Conservation (phyloP, 208 protist genomes). For the Crithidia mellificae region DNA sequence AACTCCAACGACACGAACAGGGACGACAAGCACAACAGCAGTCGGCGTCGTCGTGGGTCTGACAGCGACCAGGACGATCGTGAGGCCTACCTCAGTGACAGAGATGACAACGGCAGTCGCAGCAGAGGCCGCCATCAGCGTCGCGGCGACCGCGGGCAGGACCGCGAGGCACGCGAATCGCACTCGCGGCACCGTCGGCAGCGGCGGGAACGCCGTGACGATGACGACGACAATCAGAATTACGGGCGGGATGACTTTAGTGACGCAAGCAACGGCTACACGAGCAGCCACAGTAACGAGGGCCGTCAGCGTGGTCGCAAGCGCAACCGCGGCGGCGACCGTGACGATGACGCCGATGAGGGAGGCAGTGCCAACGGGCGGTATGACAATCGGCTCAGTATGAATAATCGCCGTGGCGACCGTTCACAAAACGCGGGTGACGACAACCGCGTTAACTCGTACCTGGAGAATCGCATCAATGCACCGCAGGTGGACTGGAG, state of each 20-base stretch:
- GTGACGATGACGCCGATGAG: conserved; percentile 4
- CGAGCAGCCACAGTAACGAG: background rate
- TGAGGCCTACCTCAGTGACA: too few relatives aligned
- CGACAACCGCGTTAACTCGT: background rate
- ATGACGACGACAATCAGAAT: background rate
- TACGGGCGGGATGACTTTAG: background rate
- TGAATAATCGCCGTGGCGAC: background rate
- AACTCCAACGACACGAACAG: background rate
- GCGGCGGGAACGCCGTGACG: background rate
- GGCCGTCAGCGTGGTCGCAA: conserved; percentile 7
- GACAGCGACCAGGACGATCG: background rate
- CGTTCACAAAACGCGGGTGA: background rate
- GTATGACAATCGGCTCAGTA: background rate
- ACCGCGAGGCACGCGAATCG: background rate
- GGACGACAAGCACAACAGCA: too few relatives aligned
- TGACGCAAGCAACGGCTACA: background rate
- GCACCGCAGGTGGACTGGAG: conserved; percentile 24
- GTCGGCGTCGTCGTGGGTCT: too few relatives aligned
- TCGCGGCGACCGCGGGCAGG: too few relatives aligned
- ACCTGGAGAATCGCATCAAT: too few relatives aligned
- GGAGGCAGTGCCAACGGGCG: too few relatives aligned
- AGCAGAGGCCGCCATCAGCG: background rate
- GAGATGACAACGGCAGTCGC: background rate
- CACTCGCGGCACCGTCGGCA: conserved; percentile 15
- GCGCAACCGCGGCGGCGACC: conserved; percentile 3